These are phyloP conservation scores for Cyathus striatus DNA, from an alignment of 768 basidiomycete genomes.

Conservation along the genomic window DNA sequence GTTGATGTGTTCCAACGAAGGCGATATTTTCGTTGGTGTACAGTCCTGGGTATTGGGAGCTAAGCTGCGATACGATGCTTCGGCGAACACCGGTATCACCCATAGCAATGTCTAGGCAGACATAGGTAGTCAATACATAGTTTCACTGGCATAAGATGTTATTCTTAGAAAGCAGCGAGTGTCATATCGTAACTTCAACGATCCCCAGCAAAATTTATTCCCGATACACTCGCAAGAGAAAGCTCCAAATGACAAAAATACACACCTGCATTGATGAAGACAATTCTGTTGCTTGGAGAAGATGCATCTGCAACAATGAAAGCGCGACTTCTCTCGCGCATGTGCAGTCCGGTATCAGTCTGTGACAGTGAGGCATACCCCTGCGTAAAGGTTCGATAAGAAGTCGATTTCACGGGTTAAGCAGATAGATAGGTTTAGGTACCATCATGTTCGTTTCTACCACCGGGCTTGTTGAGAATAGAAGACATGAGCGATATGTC, in stretches of 20 bases:
- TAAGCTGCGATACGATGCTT: slow-evolving; percentile 55
- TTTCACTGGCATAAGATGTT: not conserved
- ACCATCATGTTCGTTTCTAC: slow-evolving; percentile 87
- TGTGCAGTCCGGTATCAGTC: slow-evolving; percentile 70
- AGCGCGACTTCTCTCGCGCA: slow-evolving; percentile 74
- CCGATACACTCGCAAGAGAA: not conserved
- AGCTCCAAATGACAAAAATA: slow-evolving; percentile 5
- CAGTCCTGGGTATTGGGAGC: slow-evolving; percentile 51
- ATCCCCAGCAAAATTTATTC: not conserved
- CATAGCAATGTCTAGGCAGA: slow-evolving; percentile 75
- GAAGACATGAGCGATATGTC: slow-evolving; percentile 8
- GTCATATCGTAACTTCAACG: too few relatives aligned
- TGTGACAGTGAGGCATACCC: slow-evolving; percentile 66
- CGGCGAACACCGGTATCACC: slow-evolving; percentile 75
- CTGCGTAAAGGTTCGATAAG: slow-evolving; percentile 21
- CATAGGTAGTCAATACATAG: not conserved
- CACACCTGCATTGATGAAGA: slow-evolving; percentile 74
- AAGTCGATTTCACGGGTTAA: not conserved
- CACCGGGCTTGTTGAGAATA: slow-evolving; percentile 44
- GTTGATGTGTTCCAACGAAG: slow-evolving; percentile 71
- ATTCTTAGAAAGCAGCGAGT: too few relatives aligned
- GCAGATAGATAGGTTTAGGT: slow-evolving; percentile 7
- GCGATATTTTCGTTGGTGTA: slow-evolving; percentile 73
- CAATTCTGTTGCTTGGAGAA: slow-evolving; percentile 51
- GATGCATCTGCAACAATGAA: slow-evolving; percentile 67